A percentile compares a stretch with the other conserved stretches of the same genome.
phyloP scores from a whole-genome alignment of 768 basidiomycete genomes.

The Lactarius deliciosus region DNA sequence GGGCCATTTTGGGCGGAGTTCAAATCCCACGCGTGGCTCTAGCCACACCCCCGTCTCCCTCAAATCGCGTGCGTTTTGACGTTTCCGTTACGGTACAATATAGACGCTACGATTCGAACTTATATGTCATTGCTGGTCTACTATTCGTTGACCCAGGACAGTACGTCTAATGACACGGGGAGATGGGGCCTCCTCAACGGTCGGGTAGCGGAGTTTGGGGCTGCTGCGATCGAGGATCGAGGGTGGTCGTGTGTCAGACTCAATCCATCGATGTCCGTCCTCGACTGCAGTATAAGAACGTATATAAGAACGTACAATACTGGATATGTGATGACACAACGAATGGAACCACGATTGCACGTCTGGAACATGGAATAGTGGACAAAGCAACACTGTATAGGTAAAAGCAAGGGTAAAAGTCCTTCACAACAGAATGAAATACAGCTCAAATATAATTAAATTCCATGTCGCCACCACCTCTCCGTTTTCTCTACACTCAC shows the following conservation, averaged over 20 bases:
- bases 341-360: neutral
- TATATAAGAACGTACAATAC: neutral
- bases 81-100: neutral
- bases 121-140: neutral
- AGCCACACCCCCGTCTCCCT: slow-evolving; percentile 8
- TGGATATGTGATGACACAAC: neutral
- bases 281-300: neutral
- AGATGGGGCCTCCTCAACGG: neutral
- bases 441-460: neutral
- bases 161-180: slow-evolving; percentile 10
- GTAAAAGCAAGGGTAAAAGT: neutral
- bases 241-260: neutral
- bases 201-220: slow-evolving; percentile 8
- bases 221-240: neutral
- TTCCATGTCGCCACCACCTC: neutral
- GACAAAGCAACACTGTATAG: neutral
- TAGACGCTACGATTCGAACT: neutral
- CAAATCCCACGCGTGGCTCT: slow-evolving; percentile 3
- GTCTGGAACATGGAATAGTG: too few relatives aligned
- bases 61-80: neutral
- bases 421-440: neutral
- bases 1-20: slow-evolving; percentile 28
- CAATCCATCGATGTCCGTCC: too few relatives aligned
- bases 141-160: neutral
- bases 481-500: neutral